Evolutionary conservation across 371 early-diverging fungal genomes (phyloP).

Genomic region (Apophysomyces ossiformis): DNA sequence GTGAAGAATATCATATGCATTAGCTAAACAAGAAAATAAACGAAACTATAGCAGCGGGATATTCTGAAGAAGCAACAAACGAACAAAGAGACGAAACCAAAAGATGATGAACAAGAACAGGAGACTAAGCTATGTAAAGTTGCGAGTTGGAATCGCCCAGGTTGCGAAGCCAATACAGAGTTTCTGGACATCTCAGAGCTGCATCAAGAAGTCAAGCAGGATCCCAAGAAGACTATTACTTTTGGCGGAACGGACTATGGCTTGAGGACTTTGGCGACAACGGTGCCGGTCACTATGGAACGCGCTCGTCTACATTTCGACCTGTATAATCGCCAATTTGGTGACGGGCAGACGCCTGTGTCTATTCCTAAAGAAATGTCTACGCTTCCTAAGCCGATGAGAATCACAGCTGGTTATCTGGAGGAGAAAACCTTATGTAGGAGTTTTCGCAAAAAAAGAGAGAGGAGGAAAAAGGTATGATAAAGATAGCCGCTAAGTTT

Average conservation of each 20-base stretch:
- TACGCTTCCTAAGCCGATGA: not conserved
- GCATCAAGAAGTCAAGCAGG: not conserved
- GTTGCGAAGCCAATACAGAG: not conserved
- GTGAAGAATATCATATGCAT: not conserved
- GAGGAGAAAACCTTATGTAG: not conserved
- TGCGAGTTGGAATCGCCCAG: constrained; percentile 1
- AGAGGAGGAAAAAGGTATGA: not conserved
- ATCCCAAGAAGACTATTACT: not conserved
- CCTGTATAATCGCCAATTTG: not conserved
- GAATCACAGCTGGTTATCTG: constrained; percentile 1
- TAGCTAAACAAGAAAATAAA: not conserved
- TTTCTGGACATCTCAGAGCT: not conserved
- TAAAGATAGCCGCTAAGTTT: not conserved
- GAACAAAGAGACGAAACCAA: not conserved
- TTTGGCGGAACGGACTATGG: not conserved
- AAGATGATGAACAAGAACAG: not conserved
- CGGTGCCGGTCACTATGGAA: not conserved
- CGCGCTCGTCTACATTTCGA: not conserved
- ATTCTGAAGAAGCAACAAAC: not conserved
- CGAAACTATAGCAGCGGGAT: not conserved
- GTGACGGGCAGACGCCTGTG: not conserved
- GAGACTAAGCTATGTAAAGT: not conserved
- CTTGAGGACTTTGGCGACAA: not conserved
- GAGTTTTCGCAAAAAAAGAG: not conserved
- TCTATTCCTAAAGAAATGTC: not conserved